Conservation (phyloP, 164 flowering plant species). For the Warburgia ugandensis region DNA sequence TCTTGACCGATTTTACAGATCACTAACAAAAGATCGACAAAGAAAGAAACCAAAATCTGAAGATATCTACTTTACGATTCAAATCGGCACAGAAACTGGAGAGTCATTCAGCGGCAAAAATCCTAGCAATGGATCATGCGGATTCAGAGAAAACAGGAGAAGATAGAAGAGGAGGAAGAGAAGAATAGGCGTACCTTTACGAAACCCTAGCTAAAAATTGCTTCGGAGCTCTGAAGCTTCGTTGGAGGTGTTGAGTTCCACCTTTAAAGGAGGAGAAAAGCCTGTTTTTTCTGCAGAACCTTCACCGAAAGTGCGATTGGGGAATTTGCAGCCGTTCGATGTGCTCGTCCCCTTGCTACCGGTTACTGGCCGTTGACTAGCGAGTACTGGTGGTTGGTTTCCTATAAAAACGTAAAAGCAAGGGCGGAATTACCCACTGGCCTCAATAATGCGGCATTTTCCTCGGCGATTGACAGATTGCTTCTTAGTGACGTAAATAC, state of each 20-base stretch:
- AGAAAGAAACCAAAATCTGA: too few relatives aligned
- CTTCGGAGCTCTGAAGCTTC: not conserved
- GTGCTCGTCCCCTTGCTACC: not conserved
- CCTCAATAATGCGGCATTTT: too few relatives aligned
- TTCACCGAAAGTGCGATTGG: not conserved
- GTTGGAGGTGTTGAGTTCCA: not conserved
- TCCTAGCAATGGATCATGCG: not conserved
- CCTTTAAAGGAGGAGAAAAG: not conserved
- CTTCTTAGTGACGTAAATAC: too few relatives aligned
- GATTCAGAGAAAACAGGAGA: not conserved
- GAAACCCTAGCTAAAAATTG: constrained; percentile 5
- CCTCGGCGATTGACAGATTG: too few relatives aligned
- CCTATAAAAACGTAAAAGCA: too few relatives aligned
- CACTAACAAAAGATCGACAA: too few relatives aligned
- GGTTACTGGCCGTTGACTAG: not conserved
- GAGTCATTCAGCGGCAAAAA: not conserved
- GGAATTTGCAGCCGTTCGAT: constrained; percentile 2
- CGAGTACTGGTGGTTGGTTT: too few relatives aligned
- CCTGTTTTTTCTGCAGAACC: not conserved
- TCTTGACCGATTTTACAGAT: too few relatives aligned
- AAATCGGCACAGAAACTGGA: too few relatives aligned
- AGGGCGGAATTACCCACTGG: too few relatives aligned
- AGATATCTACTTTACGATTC: too few relatives aligned
- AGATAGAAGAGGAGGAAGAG: not conserved
- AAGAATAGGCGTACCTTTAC: constrained; percentile 6